Percentiles rank a stretch among this genome's conserved stretches.
phyloP scores from a whole-genome alignment of 140 eudicot species.

The Cichorium intybus region DNA sequence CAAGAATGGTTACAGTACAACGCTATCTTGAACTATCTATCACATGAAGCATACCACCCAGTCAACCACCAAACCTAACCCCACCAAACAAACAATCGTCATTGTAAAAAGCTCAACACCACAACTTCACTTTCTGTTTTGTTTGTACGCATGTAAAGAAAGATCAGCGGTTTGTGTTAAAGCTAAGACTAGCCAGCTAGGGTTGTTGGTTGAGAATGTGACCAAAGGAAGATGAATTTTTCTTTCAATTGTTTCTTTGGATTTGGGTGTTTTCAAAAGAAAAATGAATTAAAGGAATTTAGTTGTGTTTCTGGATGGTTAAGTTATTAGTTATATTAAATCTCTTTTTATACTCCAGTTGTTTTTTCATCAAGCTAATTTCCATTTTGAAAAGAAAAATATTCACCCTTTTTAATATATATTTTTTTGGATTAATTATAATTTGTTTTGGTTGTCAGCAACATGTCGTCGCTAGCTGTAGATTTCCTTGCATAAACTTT shows the following conservation, averaged over 20 bases:
- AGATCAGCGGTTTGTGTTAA: slow-evolving; percentile 28
- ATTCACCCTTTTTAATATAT: background rate
- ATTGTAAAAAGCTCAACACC: slow-evolving; percentile 17
- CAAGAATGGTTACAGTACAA: slow-evolving; percentile 55
- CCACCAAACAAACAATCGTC: slow-evolving; percentile 1
- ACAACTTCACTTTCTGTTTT: slow-evolving; percentile 4
- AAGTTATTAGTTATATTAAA: background rate
- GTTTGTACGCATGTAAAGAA: slow-evolving; percentile 30
- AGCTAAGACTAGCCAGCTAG: slow-evolving; percentile 11
- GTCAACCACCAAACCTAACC: background rate
- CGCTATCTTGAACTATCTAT: slow-evolving; percentile 42
- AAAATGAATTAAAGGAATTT: background rate
- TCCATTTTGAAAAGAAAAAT: background rate
- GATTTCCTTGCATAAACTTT: too few species aligned
- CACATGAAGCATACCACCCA: slow-evolving; percentile 21
- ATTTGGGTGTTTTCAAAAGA: slow-evolving; percentile 2
- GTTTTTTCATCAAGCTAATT: background rate
- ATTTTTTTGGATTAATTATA: background rate
- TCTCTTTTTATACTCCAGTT: background rate
- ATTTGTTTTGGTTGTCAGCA: background rate
- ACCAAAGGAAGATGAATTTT: slow-evolving; percentile 23
- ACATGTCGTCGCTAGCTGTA: too few species aligned
- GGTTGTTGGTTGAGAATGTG: slow-evolving; percentile 21
- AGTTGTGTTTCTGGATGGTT: background rate
- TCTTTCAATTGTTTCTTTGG: slow-evolving; percentile 12